Percentiles rank a stretch among this genome's conserved stretches.
phyloP scores from a whole-genome alignment of 345 rosid genomes.

The Salix suchowensis region DNA sequence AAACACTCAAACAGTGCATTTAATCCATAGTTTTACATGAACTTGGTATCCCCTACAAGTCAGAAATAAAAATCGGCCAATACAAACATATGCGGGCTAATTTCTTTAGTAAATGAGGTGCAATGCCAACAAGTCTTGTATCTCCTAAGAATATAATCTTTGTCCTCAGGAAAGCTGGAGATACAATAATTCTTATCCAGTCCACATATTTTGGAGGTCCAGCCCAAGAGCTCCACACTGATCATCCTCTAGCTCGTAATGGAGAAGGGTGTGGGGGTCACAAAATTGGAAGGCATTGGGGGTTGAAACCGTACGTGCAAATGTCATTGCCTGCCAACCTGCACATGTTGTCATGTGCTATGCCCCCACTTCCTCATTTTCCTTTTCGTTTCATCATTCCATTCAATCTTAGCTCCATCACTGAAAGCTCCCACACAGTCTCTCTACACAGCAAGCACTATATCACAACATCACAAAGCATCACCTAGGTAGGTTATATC shows the following conservation, averaged over 20 bases:
- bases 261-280: constrained; percentile 6
- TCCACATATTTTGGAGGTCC: not conserved
- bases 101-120: not conserved
- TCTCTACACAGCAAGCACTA: not conserved
- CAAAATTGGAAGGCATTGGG: not conserved
- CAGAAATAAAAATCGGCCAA: not conserved
- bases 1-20: not conserved
- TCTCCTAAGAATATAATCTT: not conserved
- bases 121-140: not conserved
- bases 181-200: not conserved
- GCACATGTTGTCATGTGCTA: constrained; percentile 15
- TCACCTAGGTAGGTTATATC: not conserved
- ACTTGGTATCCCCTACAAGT: not conserved
- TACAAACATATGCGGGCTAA: not conserved
- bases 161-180: not conserved
- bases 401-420: constrained; percentile 2
- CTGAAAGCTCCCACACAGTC: not conserved
- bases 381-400: not conserved
- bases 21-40: not conserved
- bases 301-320: constrained; percentile 1
- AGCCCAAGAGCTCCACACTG: not conserved
- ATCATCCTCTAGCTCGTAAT: constrained; percentile 7
- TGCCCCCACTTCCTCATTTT: not conserved
- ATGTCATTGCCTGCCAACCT: constrained; percentile 13
- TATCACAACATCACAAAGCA: not conserved